phyloP scores from a whole-genome alignment of 306 rosid genomes.

The Sindora glabra region DNA sequence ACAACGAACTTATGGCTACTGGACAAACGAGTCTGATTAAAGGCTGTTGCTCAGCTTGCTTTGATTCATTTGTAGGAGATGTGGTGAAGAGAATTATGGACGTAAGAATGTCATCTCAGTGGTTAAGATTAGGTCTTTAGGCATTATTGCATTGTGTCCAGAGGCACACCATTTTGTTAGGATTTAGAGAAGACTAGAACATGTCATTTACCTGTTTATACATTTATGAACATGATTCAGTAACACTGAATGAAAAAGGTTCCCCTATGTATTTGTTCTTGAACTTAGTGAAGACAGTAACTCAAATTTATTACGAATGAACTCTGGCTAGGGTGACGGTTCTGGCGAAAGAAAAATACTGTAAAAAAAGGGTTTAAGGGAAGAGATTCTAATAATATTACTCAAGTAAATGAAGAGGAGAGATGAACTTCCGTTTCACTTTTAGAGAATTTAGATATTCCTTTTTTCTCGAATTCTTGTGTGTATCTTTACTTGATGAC shows the following conservation, averaged over 20 bases:
- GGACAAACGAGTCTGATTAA: constrained; percentile 50
- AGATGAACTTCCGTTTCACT: no score
- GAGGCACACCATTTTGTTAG: constrained; percentile 30
- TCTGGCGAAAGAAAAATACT: no score
- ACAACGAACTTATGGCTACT: constrained; percentile 50
- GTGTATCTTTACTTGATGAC: no score
- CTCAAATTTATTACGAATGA: constrained; percentile 15
- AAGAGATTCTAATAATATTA: no score
- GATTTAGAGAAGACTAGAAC: constrained; percentile 26
- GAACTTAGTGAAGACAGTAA: no score
- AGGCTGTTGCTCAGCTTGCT: constrained; percentile 81
- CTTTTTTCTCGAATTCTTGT: no score
- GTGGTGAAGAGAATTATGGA: constrained; percentile 68
- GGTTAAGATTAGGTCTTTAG: constrained; percentile 68
- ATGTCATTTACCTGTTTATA: constrained; percentile 48
- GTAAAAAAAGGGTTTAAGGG: no score
- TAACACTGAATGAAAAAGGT: constrained; percentile 19
- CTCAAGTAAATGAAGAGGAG: no score
- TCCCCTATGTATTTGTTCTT: not conserved
- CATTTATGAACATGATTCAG: constrained; percentile 38
- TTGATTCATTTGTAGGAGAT: constrained; percentile 55
- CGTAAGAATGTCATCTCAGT: constrained; percentile 32
- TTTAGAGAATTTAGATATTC: no score
- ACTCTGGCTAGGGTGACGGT: no score
- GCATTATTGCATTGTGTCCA: constrained; percentile 15